phyloP scores from a whole-genome alignment of 306 rosid genomes.

The Pyrus betulifolia region DNA sequence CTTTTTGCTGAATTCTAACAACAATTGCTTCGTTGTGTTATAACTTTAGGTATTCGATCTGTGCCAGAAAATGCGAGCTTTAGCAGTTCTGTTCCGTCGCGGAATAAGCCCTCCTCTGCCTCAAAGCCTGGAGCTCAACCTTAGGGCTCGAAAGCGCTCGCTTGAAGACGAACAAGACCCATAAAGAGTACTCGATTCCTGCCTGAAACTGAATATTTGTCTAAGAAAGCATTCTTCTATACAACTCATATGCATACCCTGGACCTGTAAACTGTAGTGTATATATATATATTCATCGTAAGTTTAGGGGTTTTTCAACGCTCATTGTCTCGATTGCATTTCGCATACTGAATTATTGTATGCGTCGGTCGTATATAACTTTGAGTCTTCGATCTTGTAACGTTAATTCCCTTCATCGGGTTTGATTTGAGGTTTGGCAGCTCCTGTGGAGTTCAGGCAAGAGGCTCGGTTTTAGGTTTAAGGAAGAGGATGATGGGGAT shows the following conservation, averaged over 20 bases:
- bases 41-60: slow-evolving; percentile 71
- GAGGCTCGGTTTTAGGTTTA: no score
- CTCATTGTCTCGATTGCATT: not conserved
- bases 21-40: not conserved
- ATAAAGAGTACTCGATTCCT: slow-evolving; percentile 31
- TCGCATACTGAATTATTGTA: not conserved
- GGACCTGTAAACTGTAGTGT: slow-evolving; percentile 4
- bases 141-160: slow-evolving; percentile 73
- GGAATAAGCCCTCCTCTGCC: slow-evolving; percentile 93
- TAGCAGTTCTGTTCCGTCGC: slow-evolving; percentile 88
- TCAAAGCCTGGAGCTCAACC: slow-evolving; percentile 75
- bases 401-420: no score
- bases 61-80: slow-evolving; percentile 82
- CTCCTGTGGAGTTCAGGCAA: no score
- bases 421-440: no score
- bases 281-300: not conserved
- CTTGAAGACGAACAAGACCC: slow-evolving; percentile 82
- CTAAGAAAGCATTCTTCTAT: not conserved
- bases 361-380: not conserved
- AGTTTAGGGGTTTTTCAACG: not conserved
- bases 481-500: no score
- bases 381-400: no score
- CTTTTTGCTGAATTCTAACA: not conserved
- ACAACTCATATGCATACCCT: not conserved
- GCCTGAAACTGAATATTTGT: slow-evolving; percentile 13